Evolutionary conservation across 805 yeast species (phyloP).

Genomic region (Clavispora carvajalis): DNA sequence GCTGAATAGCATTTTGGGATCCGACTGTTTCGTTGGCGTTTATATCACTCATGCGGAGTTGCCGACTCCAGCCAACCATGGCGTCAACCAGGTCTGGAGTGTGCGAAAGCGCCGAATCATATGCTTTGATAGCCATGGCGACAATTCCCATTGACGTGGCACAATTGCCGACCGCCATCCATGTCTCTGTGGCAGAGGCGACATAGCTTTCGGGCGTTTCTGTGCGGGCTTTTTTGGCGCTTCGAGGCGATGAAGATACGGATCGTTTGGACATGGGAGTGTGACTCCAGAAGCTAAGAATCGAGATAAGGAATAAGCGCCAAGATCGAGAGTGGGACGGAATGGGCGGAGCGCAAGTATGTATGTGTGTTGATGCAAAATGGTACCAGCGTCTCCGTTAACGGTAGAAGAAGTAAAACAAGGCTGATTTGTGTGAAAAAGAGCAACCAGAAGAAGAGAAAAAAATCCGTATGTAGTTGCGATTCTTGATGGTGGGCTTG

Average conservation of each 20-base stretch:
- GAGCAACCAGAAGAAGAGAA: too few species aligned
- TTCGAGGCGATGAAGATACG: neutral
- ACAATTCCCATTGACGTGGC: conserved; percentile 38
- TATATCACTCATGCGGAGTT: conserved; percentile 36
- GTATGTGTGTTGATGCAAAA: neutral
- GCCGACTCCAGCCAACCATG: conserved; percentile 38
- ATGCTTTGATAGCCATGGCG: conserved; percentile 38
- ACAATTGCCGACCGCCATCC: conserved; percentile 45
- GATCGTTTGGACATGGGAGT: conserved; percentile 2
- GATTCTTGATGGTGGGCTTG: neutral
- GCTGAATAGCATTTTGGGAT: conserved; percentile 34
- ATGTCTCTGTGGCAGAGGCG: conserved; percentile 30
- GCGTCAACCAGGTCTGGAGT: conserved; percentile 38
- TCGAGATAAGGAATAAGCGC: neutral
- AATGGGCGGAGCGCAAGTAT: too few species aligned
- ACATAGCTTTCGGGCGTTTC: neutral
- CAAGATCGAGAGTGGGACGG: neutral
- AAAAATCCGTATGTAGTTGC: neutral
- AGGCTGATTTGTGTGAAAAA: neutral
- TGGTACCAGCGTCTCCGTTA: neutral
- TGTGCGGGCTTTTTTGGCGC: neutral
- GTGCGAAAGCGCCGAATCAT: conserved; percentile 38
- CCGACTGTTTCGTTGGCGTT: conserved; percentile 35
- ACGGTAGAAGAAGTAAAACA: neutral
- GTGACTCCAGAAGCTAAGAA: neutral